Evolutionary conservation across 805 yeast species (phyloP).

Genomic region (Kregervanrija delftensis): DNA sequence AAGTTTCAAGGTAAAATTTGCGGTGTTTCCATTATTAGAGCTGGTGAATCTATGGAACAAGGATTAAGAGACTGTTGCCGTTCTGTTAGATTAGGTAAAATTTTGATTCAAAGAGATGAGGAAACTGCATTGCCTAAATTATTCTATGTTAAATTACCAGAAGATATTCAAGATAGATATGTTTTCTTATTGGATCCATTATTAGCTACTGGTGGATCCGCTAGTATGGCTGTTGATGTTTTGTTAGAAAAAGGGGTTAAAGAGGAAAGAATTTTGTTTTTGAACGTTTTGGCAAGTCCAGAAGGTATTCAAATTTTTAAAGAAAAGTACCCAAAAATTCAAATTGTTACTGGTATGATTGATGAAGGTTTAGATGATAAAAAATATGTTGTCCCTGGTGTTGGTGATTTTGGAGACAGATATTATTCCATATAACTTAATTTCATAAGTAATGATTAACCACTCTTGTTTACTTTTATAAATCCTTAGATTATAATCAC

Average conservation of each 20-base stretch:
- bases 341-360: slow-evolving; percentile 88
- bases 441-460: background rate
- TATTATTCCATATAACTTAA: slow-evolving; percentile 71
- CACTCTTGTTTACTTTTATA: background rate
- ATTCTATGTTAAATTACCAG: slow-evolving; percentile 90
- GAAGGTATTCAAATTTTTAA: slow-evolving; percentile 84
- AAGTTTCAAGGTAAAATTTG: slow-evolving; percentile 87
- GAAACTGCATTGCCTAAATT: slow-evolving; percentile 92
- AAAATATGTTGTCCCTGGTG: slow-evolving; percentile 85
- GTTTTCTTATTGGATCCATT: slow-evolving; percentile 93
- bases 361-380: slow-evolving; percentile 82
- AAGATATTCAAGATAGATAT: slow-evolving; percentile 80
- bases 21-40: slow-evolving; percentile 96
- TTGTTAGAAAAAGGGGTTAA: slow-evolving; percentile 80
- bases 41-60: slow-evolving; percentile 99
- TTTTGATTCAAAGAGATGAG: slow-evolving; percentile 94
- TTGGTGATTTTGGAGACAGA: slow-evolving; percentile 98
- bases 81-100: slow-evolving; percentile 93
- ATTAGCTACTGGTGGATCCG: slow-evolving; percentile 99
- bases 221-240: slow-evolving; percentile 94
- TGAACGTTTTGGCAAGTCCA: slow-evolving; percentile 89
- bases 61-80: slow-evolving; percentile 97
- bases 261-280: slow-evolving; percentile 78
- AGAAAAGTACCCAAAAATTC: slow-evolving; percentile 72
- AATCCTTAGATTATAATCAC: too few relatives aligned